Percentiles rank a stretch among this genome's conserved stretches.
These are phyloP conservation scores for Pyrus hybrid DNA, from an alignment of 331 rosid species.

Conservation along the genomic window DNA sequence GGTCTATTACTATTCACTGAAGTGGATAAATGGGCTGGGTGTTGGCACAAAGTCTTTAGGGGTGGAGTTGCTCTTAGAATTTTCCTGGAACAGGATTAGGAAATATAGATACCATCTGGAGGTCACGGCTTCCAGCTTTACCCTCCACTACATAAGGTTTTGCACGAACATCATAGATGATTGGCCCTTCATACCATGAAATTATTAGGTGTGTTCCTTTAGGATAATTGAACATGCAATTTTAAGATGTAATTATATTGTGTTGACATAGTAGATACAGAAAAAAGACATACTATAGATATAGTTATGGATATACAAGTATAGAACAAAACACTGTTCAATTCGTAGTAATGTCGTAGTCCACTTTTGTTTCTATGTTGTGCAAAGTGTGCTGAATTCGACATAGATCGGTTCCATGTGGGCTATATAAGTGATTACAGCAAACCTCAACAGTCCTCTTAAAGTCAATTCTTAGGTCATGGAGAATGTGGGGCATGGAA, in stretches of 20 bases:
- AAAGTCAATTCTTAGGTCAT: neutral
- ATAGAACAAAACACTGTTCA: neutral
- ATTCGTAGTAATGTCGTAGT: neutral
- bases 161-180: conserved; percentile 88
- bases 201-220: conserved; percentile 88
- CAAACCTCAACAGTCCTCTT: neutral
- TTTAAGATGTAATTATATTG: neutral
- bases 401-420: neutral
- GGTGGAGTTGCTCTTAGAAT: no score
- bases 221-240: conserved; percentile 61
- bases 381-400: neutral
- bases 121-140: conserved; percentile 81
- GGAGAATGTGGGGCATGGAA: neutral
- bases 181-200: conserved; percentile 92
- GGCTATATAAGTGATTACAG: neutral
- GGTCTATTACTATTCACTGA: no score
- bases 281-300: neutral
- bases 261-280: neutral
- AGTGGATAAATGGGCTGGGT: no score
- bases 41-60: no score
- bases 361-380: neutral
- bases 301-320: neutral
- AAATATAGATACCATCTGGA: conserved; percentile 58
- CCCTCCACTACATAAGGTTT: conserved; percentile 69
- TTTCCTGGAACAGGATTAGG: neutral